Percentiles rank a stretch among this genome's conserved stretches.
phyloP scores from a whole-genome alignment of 2,329 filamentous ascomycete genomes.

The Aspergillus chevalieri region DNA sequence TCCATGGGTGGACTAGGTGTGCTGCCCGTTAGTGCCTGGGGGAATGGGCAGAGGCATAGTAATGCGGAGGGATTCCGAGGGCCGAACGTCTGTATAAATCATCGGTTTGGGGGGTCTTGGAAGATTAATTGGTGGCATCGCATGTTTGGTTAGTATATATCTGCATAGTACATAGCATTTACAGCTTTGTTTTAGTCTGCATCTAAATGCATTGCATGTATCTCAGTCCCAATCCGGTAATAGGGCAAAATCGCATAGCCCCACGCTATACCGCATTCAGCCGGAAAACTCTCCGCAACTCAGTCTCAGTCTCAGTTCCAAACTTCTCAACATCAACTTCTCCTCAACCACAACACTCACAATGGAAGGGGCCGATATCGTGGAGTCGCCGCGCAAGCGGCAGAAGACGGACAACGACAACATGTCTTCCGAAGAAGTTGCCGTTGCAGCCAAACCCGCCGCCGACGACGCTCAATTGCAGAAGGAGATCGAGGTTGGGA shows the following conservation, averaged over 20 bases:
- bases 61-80: slow-evolving; percentile 10
- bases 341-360: slow-evolving; percentile 5
- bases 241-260: not conserved
- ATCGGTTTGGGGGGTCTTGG: slow-evolving; percentile 29
- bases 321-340: slow-evolving; percentile 4
- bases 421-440: slow-evolving; percentile 10
- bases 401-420: slow-evolving; percentile 24
- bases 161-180: no score
- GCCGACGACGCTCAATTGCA: slow-evolving; percentile 24
- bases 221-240: not conserved
- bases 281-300: not conserved
- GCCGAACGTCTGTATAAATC: slow-evolving; percentile 27
- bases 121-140: slow-evolving; percentile 27
- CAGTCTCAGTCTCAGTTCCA: not conserved
- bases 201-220: not conserved
- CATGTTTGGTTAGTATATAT: slow-evolving; percentile 17
- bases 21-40: slow-evolving; percentile 64
- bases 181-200: no score
- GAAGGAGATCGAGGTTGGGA: slow-evolving; percentile 50
- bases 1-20: slow-evolving; percentile 80
- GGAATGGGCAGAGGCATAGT: slow-evolving; percentile 32
- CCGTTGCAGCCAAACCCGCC: slow-evolving; percentile 11
- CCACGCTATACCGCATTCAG: not conserved
- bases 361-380: slow-evolving; percentile 27
- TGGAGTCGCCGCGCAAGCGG: slow-evolving; percentile 33